A percentile compares a stretch with the other conserved stretches of the same genome.
phyloP scores from a whole-genome alignment of 2,329 filamentous ascomycete species.

The Fusarium sp. region DNA sequence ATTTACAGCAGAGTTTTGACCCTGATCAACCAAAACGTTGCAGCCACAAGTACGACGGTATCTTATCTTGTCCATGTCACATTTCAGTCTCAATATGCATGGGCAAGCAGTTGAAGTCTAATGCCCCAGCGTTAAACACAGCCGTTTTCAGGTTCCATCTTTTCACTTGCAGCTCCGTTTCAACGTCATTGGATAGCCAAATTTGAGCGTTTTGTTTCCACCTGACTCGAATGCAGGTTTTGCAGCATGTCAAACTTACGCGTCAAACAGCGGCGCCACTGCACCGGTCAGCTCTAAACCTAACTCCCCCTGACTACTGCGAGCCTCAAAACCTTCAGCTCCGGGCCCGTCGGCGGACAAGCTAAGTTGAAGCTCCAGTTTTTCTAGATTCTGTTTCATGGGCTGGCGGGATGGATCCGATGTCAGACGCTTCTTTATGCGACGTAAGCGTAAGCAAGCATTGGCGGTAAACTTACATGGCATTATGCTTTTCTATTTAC shows the following conservation, averaged over 20 bases:
- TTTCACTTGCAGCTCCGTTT: constrained; percentile 12
- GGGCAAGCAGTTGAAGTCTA: constrained; percentile 17
- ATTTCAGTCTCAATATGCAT: neutral
- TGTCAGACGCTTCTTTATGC: constrained; percentile 8
- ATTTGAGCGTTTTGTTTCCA: constrained; percentile 7
- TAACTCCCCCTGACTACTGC: constrained; percentile 34
- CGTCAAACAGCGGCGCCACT: constrained; percentile 34
- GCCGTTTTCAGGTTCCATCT: constrained; percentile 1
- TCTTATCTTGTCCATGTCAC: neutral
- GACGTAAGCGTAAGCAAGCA: constrained; percentile 2
- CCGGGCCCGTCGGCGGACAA: too few relatives aligned
- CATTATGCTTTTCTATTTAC: neutral
- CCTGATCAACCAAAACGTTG: constrained; percentile 1
- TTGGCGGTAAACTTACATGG: constrained; percentile 1
- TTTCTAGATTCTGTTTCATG: constrained; percentile 3
- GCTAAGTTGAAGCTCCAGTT: constrained; percentile 19
- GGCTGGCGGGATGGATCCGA: neutral
- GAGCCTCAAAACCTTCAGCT: constrained; percentile 38
- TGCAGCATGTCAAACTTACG: constrained; percentile 26
- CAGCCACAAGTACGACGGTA: neutral
- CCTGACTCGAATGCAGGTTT: constrained; percentile 17
- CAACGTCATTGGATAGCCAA: constrained; percentile 20
- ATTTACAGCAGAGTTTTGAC: too few relatives aligned
- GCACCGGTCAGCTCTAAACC: neutral
- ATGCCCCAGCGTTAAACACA: constrained; percentile 22